Percentiles rank a stretch among this genome's conserved stretches.
phyloP scores from a whole-genome alignment of 345 rosid species.

The Noccaea caerulescens region DNA sequence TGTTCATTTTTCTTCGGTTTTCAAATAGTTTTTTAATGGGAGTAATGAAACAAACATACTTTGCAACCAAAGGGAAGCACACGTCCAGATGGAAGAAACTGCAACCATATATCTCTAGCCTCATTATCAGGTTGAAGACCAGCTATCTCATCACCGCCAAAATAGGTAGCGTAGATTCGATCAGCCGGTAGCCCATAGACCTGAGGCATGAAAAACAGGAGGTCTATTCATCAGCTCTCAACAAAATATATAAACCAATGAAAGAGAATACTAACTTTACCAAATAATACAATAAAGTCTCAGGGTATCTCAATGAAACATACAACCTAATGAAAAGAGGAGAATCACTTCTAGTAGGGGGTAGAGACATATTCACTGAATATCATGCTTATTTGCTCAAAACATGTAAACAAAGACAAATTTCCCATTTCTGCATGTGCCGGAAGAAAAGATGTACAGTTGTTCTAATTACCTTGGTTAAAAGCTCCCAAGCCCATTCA shows the following conservation, averaged over 20 bases:
- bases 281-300: background rate
- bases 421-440: background rate
- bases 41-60: constrained; percentile 50
- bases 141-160: constrained; percentile 91
- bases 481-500: constrained; percentile 97
- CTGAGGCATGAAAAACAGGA: constrained; percentile 45
- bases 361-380: background rate
- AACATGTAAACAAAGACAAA: constrained; percentile 8
- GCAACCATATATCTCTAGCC: constrained; percentile 85
- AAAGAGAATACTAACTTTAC: constrained; percentile 13
- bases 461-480: constrained; percentile 58
- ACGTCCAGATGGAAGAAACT: constrained; percentile 73
- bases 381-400: background rate
- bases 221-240: constrained; percentile 6
- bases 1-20: background rate
- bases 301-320: background rate
- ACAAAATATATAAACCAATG: background rate
- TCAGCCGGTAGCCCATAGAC: constrained; percentile 78
- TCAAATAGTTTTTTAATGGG: background rate
- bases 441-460: background rate
- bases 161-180: constrained; percentile 91
- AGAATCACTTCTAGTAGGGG: too few species aligned
- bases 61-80: constrained; percentile 94
- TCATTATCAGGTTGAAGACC: constrained; percentile 90
- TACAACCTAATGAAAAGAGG: constrained; percentile 4